These are phyloP conservation scores for Zanthoxylum bungeanum DNA, from an alignment of 345 rosid species.

Conservation along the genomic window DNA sequence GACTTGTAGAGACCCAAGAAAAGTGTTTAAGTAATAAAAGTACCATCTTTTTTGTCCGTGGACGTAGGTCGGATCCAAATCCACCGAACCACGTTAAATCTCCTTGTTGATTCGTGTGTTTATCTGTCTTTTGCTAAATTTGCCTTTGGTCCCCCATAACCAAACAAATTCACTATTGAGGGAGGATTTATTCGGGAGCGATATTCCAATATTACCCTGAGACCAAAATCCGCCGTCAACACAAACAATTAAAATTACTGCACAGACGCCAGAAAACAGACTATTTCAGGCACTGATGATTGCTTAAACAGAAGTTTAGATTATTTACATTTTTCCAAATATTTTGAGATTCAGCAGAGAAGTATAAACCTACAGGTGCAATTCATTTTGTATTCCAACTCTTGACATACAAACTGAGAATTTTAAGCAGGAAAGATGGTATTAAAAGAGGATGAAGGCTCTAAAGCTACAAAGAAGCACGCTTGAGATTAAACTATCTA, in stretches of 20 bases:
- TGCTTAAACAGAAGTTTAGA: not conserved
- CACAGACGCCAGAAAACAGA: conserved; percentile 20
- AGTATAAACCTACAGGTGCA: not conserved
- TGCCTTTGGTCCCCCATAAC: too few relatives aligned
- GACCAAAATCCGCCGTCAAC: too few relatives aligned
- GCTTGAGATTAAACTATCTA: not conserved
- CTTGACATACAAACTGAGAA: not conserved
- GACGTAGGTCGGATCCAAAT: too few relatives aligned
- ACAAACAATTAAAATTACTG: conserved; percentile 73
- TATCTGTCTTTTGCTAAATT: too few relatives aligned
- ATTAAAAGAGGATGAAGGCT: not conserved
- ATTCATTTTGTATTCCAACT: not conserved
- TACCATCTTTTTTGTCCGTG: too few relatives aligned
- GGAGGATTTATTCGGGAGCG: too few relatives aligned
- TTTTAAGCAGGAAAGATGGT: not conserved
- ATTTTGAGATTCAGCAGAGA: not conserved
- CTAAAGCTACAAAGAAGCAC: not conserved
- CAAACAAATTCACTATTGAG: too few relatives aligned
- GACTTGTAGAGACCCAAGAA: too few relatives aligned
- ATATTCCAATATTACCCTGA: too few relatives aligned
- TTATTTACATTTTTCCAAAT: not conserved
- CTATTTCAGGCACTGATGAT: conserved; percentile 5
- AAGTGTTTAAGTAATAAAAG: too few relatives aligned
- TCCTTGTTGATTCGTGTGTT: too few relatives aligned
- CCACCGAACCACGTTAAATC: too few relatives aligned